Evolutionary conservation across 352 stramenopile genomes (phyloP).

Genomic region (Aphanomyces euteiches): DNA sequence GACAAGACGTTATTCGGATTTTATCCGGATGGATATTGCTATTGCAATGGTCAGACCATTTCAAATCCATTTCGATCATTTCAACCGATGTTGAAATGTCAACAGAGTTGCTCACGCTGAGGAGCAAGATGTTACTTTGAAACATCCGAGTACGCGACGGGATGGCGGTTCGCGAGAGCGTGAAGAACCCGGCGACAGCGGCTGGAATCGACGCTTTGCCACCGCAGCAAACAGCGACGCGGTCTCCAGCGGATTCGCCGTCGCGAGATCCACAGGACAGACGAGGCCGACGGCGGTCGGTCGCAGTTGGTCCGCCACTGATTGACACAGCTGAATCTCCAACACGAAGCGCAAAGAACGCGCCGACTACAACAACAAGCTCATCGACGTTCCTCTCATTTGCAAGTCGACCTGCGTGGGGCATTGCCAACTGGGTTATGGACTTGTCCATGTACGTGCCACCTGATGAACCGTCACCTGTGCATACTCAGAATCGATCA

Average conservation of each 20-base stretch:
- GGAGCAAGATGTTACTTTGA: too few relatives aligned
- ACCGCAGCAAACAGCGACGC: too few relatives aligned
- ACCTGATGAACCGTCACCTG: background rate
- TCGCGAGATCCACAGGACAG: too few relatives aligned
- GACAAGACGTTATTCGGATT: too few relatives aligned
- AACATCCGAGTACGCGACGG: too few relatives aligned
- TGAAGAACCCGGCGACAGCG: too few relatives aligned
- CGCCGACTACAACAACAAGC: background rate
- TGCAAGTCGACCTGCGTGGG: background rate
- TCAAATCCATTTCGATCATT: too few relatives aligned
- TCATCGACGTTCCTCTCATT: background rate
- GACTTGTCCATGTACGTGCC: slow-evolving; percentile 16
- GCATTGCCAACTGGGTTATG: slow-evolving; percentile 10
- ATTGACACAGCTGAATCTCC: background rate
- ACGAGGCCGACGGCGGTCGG: background rate
- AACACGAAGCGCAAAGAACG: background rate
- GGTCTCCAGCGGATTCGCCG: too few relatives aligned
- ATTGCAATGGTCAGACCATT: slow-evolving; percentile 11
- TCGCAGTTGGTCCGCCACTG: slow-evolving; percentile 10
- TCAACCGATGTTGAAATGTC: too few relatives aligned
- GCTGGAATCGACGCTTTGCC: too few relatives aligned
- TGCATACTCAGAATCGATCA: slow-evolving; percentile 1
- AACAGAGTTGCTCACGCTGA: too few relatives aligned
- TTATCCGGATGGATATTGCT: background rate
- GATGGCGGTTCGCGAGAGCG: too few relatives aligned